Evolutionary conservation across 2,329 filamentous ascomycete species (phyloP).

Genomic region (Fusarium haematococcum): DNA sequence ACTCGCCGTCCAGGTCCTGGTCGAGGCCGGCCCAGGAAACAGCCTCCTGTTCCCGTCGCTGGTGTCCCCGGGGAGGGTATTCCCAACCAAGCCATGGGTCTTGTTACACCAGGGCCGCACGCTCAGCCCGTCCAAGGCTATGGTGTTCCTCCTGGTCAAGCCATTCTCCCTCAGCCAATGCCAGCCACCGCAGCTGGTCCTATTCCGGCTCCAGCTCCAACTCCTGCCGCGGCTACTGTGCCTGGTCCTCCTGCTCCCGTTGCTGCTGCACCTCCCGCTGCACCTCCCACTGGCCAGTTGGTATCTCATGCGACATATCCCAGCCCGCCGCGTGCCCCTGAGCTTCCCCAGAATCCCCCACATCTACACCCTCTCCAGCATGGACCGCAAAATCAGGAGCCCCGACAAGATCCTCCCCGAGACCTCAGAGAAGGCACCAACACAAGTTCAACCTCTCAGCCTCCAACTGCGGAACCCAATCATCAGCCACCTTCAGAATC

Average conservation of each 20-base stretch:
- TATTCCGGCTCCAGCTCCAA: background rate
- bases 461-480: constrained; percentile 4
- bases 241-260: background rate
- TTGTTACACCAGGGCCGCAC: constrained; percentile 11
- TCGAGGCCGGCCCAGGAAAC: constrained; percentile 65
- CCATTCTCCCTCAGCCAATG: constrained; percentile 4
- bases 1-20: constrained; percentile 70
- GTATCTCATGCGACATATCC: constrained; percentile 29
- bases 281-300: background rate
- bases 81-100: constrained; percentile 18
- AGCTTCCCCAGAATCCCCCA: constrained; percentile 30
- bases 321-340: constrained; percentile 31
- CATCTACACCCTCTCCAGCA: constrained; percentile 39
- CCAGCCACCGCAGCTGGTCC: constrained; percentile 1
- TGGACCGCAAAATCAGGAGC: constrained; percentile 21
- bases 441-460: constrained; percentile 13
- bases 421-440: constrained; percentile 20
- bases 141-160: constrained; percentile 5
- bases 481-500: constrained; percentile 16
- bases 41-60: constrained; percentile 41
- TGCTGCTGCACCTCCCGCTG: background rate
- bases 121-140: background rate
- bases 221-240: background rate
- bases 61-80: constrained; percentile 19
- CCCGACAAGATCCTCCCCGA: constrained; percentile 21